A percentile compares a stretch with the other conserved stretches of the same genome.
Conservation (phyloP, 257 asterid species). For the Fraxinus excelsior region DNA sequence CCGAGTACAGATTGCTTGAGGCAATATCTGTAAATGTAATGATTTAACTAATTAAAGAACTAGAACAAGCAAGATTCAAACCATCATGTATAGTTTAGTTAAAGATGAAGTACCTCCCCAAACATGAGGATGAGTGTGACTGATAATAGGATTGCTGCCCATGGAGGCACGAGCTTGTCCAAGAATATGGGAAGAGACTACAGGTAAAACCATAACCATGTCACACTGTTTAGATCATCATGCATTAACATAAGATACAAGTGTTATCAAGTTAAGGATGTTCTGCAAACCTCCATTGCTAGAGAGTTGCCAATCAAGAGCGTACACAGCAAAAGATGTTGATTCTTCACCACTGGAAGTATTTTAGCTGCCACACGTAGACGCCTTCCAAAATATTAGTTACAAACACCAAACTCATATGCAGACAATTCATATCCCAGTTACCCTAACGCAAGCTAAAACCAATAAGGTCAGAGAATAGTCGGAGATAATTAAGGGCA, state of each 20-base stretch:
- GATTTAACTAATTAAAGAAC: slow-evolving; percentile 5
- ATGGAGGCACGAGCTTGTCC: slow-evolving; percentile 96
- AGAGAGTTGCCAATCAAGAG: slow-evolving; percentile 98
- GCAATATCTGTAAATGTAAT: slow-evolving; percentile 65
- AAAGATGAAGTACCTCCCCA: slow-evolving; percentile 68
- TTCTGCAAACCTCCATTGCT: slow-evolving; percentile 91
- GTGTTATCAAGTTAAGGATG: slow-evolving; percentile 17
- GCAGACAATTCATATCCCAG: slow-evolving; percentile 12
- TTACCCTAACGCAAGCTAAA: slow-evolving; percentile 6
- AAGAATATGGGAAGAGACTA: slow-evolving; percentile 97
- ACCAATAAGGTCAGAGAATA: slow-evolving; percentile 14
- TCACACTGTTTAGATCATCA: not conserved
- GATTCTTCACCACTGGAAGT: slow-evolving; percentile 95
- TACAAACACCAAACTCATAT: slow-evolving; percentile 7
- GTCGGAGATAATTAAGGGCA: not conserved
- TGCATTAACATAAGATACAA: slow-evolving; percentile 1
- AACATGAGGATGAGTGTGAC: slow-evolving; percentile 97
- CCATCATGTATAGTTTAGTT: slow-evolving; percentile 12
- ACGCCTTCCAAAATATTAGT: not conserved
- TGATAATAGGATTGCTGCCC: slow-evolving; percentile 92
- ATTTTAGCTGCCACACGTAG: slow-evolving; percentile 75
- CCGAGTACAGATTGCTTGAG: slow-evolving; percentile 98
- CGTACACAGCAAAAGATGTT: slow-evolving; percentile 98
- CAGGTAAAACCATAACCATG: slow-evolving; percentile 19
- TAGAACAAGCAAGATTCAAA: slow-evolving; percentile 13